Percentiles rank a stretch among this genome's conserved stretches.
Conservation (phyloP, 768 basidiomycete species). For the Boletus pseudo-olivaceus region DNA sequence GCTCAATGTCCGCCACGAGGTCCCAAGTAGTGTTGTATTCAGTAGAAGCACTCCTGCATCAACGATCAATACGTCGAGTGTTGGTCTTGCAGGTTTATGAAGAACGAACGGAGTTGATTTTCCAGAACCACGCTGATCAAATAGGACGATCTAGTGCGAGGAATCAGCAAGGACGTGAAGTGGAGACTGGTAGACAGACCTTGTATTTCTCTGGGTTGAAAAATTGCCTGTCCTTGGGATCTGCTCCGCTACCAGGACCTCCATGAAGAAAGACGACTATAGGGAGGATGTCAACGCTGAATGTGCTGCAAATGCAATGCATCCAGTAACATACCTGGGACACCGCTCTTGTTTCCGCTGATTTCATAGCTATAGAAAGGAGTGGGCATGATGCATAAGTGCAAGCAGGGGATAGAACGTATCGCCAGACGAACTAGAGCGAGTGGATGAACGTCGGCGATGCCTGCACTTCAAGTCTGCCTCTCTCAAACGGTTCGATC, state of each 20-base stretch:
- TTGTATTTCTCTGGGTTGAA: conserved; percentile 87
- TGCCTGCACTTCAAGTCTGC: conserved; percentile 66
- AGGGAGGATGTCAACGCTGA: not conserved
- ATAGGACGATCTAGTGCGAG: conserved; percentile 63
- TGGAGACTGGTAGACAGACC: conserved; percentile 33
- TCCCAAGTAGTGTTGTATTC: conserved; percentile 95
- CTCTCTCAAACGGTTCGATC: conserved; percentile 61
- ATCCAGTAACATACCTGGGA: conserved; percentile 50
- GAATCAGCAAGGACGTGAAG: not conserved
- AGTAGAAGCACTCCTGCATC: conserved; percentile 60
- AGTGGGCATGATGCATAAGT: not conserved
- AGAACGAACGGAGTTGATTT: conserved; percentile 74
- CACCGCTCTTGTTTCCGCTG: conserved; percentile 72
- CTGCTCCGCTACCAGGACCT: conserved; percentile 78
- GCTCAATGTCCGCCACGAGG: conserved; percentile 87
- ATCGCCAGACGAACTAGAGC: conserved; percentile 56
- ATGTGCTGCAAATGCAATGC: not conserved
- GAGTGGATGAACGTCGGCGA: conserved; percentile 47
- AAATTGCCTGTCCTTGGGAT: conserved; percentile 65
- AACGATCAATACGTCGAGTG: conserved; percentile 1
- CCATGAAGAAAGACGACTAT: conserved; percentile 81
- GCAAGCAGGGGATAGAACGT: not conserved
- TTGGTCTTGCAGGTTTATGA: not conserved
- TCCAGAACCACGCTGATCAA: conserved; percentile 89
- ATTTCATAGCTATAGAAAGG: conserved; percentile 63